phyloP scores from a whole-genome alignment of 164 flowering plant genomes.

The Saururus chinensis region DNA sequence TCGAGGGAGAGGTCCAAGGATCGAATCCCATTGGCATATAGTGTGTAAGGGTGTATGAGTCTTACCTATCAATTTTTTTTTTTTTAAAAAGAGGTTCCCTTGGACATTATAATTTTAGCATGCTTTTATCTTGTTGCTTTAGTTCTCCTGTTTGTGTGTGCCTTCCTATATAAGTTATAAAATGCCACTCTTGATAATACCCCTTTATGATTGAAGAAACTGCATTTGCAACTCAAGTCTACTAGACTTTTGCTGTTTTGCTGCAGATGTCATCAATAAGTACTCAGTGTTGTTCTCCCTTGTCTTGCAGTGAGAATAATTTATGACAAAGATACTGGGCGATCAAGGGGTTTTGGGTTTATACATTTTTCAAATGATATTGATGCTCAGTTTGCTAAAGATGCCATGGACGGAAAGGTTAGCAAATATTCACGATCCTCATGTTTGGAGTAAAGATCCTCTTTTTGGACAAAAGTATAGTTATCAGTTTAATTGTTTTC shows the following conservation, averaged over 20 bases:
- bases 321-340: slow-evolving; percentile 69
- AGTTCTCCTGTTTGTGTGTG: no score
- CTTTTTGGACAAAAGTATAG: neutral
- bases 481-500: neutral
- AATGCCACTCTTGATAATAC: no score
- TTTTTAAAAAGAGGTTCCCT: no score
- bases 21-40: no score
- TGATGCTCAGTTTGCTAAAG: slow-evolving; percentile 60
- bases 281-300: neutral
- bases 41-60: no score
- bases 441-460: neutral
- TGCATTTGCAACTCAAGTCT: neutral
- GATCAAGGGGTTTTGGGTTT: slow-evolving; percentile 92
- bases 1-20: no score
- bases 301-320: slow-evolving; percentile 49
- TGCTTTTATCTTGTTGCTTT: no score
- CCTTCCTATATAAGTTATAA: no score
- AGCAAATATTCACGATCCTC: neutral
- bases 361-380: slow-evolving; percentile 49
- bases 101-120: no score
- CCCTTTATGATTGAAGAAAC: no score
- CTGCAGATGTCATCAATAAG: neutral
- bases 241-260: neutral
- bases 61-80: no score
- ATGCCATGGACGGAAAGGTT: slow-evolving; percentile 91